Base-by-base conservation (phyloP, 345 rosid species). In the Crucihimalaya himalaica region DNA sequence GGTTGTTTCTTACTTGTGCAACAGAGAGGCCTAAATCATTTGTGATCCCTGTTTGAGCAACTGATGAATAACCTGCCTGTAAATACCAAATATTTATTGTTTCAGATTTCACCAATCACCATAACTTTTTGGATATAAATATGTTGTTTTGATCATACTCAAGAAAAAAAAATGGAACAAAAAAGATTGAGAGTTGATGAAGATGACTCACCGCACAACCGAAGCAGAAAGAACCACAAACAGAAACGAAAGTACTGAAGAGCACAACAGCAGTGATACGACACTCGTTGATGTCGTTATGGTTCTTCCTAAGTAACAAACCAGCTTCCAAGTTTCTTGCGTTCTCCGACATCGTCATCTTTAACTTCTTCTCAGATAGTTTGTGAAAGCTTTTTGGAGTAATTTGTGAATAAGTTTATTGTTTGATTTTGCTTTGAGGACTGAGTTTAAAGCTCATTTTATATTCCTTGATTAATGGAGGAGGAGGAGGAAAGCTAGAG, bases 1-100 rank as follows among this genome's bases (percentile, higher is more conserved):
- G 68, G 42, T 52, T 55, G n/a, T 0, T 20, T 31, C 52, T 81
- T 62, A 81, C 88, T 67, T 78, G 76, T 63, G 80, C 72, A 20
- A 73, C 74, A 62, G 86, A 70, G 58, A 85, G 84, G 8, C 74
- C 80, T 52, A 85, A 51, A n/a, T 81, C 86, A 25, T 68, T 35
- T 63, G 25, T 25, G 54, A 85, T 85, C 35, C 80, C 81, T 47
- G 73, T 1, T 50, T 83, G 81, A 43, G 83, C 84, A 13, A 82
- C 80, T 37, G 40, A 37, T 37, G 40, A 37, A 37, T 10, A 37
- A 37, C 40, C 40, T 37, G 40, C 40, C 40, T 37, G 40, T 10
- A 37, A 37, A 37, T 37, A 37, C 13, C 40, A 37, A 35, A 35
- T 37, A 23, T 31, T 20, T 5, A 10, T 3, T 6, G 31, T 53